Evolutionary conservation across 371 early-diverging fungal genomes (phyloP), one percentile per base, ranked within the genome.

Genomic region (Dichotomocladium elegans): DNA sequence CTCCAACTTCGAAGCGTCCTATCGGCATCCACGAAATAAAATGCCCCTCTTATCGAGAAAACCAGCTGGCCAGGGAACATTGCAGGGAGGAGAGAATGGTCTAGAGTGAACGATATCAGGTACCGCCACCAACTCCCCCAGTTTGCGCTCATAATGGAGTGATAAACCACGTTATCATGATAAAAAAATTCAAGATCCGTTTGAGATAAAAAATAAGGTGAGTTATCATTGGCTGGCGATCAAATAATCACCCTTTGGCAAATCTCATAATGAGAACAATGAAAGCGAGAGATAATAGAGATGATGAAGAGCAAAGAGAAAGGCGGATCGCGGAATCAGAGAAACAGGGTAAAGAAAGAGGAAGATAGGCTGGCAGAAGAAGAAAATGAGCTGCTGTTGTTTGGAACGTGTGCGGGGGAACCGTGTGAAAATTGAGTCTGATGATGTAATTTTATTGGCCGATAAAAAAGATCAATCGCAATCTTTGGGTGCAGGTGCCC

Each of bases 361-460:
- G 46, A 25, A 33, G 17, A 30, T 21, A 34, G 45, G 43, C 30
- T 43, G 30, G 42, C 22, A 7, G 24, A 27, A 41, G 19, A 33
- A 34, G 24, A 48, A 21, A 24, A 24, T 24, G 27, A 24, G 21
- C 17, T 21, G 11, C 15, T 35, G 28, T 12, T 22, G 15, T 22
- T 17, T 51, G 40, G 37, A 11, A 21, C 41, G 24, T 26, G 11
- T 17, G 41, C 22, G 41, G 15, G 31, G 61, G n/a, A n/a, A 34
- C 21, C 50, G 45, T 53, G 59, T 58, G 62, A 59, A 58, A 62
- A 52, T 50, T 24, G 49, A 60, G 37, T 63, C 64, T 56, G 58
- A 61, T 68, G 61, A 55, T 53, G 48, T 17, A 43, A 22, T 31
- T 3, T 64, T 40, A 68, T 58, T 58, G 58, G 64, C 47, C 40